Base-by-base conservation (phyloP, 352 stramenopile species). In the Globisporangium okanoganense region DNA sequence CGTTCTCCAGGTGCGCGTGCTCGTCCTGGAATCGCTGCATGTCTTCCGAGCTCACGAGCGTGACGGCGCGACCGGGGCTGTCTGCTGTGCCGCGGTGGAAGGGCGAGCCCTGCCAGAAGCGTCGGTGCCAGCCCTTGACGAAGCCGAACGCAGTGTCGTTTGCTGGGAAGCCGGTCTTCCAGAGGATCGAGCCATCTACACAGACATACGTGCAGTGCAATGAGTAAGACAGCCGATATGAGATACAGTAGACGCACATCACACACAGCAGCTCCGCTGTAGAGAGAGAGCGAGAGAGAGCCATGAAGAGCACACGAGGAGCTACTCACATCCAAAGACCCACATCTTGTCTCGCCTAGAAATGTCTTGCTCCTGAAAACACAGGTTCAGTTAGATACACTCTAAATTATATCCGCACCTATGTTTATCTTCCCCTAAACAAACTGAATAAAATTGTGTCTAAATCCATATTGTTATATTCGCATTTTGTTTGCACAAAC, bases 41-140 rank as follows among this genome's bases (percentile, higher is more conserved):
- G 56, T 93, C 67, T 29, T 91, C 76, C 14, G 70, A 65, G 70
- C 79, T 90, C 53, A 96, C 87, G 61, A 96, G 81, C 33, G 88
- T 96, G 43, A 94, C 88, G 14, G 96, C 87, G 49, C 88, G 84
- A 56, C 87, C 88, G 60, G 87, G 79, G 27, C 70, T 76, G 0
- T 88, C 84, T 18, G 82, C 74, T 14, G 78, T 89, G 65, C 88
- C 88, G 61, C 88, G 85, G 69, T 96, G 88, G 67, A 95, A 85
- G 0, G 88, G 83, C 43, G 82, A 94, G 58, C 88, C 86, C 64
- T 96, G 88, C 87, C 87, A 96, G 71, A 96, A 96, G 57, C 88
- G 85, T 24, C 88, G 83, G 64, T 92, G 82, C 72, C 75, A 96
- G 64, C 88, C 88, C 31, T 91, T 70, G 18, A 95, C 85, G 72